Percentiles rank a stretch among this genome's conserved stretches.
Evolutionary conservation across 78 protist genomes (phyloP).

Genomic region (Dictyostelium purpureum): DNA sequence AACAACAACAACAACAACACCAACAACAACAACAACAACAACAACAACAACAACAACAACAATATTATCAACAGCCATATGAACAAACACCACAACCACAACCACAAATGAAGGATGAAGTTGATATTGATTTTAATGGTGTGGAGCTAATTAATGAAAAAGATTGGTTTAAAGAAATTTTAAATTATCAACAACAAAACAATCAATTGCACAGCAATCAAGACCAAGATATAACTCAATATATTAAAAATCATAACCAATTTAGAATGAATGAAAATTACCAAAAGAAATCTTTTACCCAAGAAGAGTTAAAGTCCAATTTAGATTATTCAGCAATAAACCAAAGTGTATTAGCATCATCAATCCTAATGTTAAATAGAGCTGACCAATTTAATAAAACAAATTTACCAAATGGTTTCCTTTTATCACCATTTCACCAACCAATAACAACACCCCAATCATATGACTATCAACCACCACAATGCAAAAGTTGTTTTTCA

Average conservation of each 20-base stretch:
- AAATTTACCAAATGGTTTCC: conserved; percentile 35
- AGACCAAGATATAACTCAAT: not conserved
- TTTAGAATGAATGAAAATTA: not conserved
- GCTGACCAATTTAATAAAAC: conserved; percentile 29
- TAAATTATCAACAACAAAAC: conserved; percentile 8
- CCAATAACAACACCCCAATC: conserved; percentile 23
- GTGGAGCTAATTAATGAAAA: not conserved
- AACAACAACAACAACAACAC: not conserved
- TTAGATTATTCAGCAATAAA: not conserved
- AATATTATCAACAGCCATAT: not conserved
- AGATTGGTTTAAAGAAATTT: not conserved
- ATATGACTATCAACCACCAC: conserved; percentile 12
- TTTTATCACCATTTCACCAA: conserved; percentile 50
- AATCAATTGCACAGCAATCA: not conserved
- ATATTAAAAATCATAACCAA: not conserved
- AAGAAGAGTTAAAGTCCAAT: not conserved
- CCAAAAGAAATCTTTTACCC: not conserved
- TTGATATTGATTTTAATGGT: conserved; percentile 1
- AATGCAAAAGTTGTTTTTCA: conserved; percentile 15
- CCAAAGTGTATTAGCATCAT: conserved; percentile 42
- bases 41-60: not conserved
- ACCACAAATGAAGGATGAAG: not conserved
- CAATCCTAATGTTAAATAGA: not conserved
- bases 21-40: not conserved
- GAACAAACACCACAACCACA: not conserved